Percentiles rank a stretch among this genome's conserved stretches.
phyloP scores from a whole-genome alignment of 2,329 filamentous ascomycete genomes.

The Tympanopsis confertula region DNA sequence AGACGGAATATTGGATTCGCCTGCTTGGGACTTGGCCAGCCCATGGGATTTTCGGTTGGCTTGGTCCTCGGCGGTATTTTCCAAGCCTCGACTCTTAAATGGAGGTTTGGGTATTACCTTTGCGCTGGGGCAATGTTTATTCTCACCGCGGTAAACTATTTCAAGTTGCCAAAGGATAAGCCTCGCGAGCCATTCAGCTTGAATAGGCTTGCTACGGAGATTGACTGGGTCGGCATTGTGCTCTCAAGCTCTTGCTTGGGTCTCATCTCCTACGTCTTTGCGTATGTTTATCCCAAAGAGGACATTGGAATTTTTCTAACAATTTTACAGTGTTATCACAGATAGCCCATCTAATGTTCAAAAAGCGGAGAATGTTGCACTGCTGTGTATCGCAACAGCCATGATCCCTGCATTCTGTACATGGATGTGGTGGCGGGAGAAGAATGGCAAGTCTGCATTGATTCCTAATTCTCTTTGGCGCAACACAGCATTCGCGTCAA shows the following conservation, averaged over 20 bases:
- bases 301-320: neutral
- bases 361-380: constrained; percentile 26
- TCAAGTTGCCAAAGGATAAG: too few species aligned
- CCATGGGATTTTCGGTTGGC: constrained; percentile 36
- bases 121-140: constrained; percentile 17
- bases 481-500: constrained; percentile 40
- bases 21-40: constrained; percentile 30
- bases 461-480: constrained; percentile 53
- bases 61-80: constrained; percentile 36
- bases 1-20: constrained; percentile 27
- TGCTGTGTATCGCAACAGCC: constrained; percentile 28
- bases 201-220: too few species aligned
- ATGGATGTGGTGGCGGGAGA: constrained; percentile 39
- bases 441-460: constrained; percentile 32
- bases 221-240: constrained; percentile 41
- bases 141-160: too few species aligned
- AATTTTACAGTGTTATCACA: constrained; percentile 15
- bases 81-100: constrained; percentile 30
- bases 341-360: constrained; percentile 17
- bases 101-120: constrained; percentile 33
- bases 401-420: constrained; percentile 34
- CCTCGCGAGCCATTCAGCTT: too few species aligned
- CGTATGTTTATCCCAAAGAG: too few species aligned
- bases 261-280: constrained; percentile 39
- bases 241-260: constrained; percentile 33